A percentile compares a stretch with the other conserved stretches of the same genome.
Conservation (phyloP, 805 yeast genomes). For the Monosporozyma unispora region DNA sequence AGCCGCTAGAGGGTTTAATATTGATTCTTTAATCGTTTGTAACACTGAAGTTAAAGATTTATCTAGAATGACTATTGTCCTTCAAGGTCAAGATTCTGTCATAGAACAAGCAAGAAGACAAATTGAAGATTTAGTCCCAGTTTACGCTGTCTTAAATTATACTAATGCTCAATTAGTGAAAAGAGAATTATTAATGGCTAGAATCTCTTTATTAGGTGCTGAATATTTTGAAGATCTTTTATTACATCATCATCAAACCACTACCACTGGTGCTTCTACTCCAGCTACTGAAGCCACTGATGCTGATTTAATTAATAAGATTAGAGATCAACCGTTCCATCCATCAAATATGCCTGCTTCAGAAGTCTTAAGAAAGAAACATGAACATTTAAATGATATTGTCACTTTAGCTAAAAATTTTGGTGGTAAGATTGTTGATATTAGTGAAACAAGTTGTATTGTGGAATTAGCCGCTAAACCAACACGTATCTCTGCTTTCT, state of each 20-base stretch:
- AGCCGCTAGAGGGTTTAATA: constrained; percentile 97
- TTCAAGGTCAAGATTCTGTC: constrained; percentile 90
- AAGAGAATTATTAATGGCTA: constrained; percentile 84
- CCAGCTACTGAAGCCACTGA: constrained; percentile 18
- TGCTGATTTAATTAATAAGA: constrained; percentile 15
- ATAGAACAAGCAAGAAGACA: constrained; percentile 98
- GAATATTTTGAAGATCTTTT: constrained; percentile 94
- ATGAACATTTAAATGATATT: constrained; percentile 77
- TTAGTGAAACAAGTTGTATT: constrained; percentile 86
- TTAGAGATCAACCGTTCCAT: constrained; percentile 48
- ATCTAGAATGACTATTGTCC: constrained; percentile 92
- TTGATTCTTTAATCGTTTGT: constrained; percentile 93
- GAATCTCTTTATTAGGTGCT: constrained; percentile 92
- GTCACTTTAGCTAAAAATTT: constrained; percentile 73
- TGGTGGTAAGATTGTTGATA: constrained; percentile 89
- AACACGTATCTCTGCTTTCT: constrained; percentile 73
- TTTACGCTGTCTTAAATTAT: constrained; percentile 94
- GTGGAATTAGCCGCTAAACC: constrained; percentile 95
- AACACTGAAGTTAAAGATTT: constrained; percentile 92
- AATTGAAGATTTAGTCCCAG: constrained; percentile 95
- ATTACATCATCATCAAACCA: constrained; percentile 53
- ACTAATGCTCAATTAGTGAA: constrained; percentile 80
- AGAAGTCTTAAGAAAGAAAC: constrained; percentile 90
- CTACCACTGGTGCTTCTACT: constrained; percentile 26
- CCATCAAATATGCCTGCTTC: constrained; percentile 85